Conservation (phyloP, 2,329 filamentous ascomycete genomes). For the Cercospora sp. region DNA sequence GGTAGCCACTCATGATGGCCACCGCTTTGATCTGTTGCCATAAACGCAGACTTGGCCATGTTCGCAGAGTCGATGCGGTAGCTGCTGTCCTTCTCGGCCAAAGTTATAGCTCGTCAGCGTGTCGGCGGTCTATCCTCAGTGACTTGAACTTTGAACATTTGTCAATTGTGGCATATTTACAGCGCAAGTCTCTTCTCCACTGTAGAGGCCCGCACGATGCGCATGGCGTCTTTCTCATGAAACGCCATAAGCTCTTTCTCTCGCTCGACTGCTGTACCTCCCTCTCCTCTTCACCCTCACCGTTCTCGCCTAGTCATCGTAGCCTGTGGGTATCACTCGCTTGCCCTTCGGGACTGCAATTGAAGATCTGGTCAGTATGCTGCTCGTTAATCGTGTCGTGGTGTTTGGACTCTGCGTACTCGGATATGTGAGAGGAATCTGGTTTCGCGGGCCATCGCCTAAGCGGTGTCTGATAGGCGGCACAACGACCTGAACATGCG, state of each 20-base stretch:
- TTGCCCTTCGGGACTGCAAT: constrained; percentile 49
- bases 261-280: neutral
- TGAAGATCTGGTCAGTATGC: constrained; percentile 1
- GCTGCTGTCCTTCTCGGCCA: neutral
- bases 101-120: neutral
- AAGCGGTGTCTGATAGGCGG: constrained; percentile 71
- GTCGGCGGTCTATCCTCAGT: neutral
- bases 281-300: neutral
- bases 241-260: neutral
- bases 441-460: constrained; percentile 70
- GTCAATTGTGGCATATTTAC: neutral
- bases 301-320: constrained; percentile 43
- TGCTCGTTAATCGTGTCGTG: too few species aligned
- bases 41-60: neutral
- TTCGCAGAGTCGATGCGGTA: neutral
- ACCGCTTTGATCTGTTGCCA: neutral
- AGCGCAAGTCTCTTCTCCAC: neutral
- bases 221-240: neutral
- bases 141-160: neutral
- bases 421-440: constrained; percentile 87
- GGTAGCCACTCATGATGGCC: neutral
- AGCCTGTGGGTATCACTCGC: constrained; percentile 47
- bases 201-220: neutral
- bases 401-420: constrained; percentile 60
- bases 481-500: constrained; percentile 53